Evolutionary conservation across 2,329 filamentous ascomycete genomes (phyloP).

Genomic region (Apiospora arundinis): DNA sequence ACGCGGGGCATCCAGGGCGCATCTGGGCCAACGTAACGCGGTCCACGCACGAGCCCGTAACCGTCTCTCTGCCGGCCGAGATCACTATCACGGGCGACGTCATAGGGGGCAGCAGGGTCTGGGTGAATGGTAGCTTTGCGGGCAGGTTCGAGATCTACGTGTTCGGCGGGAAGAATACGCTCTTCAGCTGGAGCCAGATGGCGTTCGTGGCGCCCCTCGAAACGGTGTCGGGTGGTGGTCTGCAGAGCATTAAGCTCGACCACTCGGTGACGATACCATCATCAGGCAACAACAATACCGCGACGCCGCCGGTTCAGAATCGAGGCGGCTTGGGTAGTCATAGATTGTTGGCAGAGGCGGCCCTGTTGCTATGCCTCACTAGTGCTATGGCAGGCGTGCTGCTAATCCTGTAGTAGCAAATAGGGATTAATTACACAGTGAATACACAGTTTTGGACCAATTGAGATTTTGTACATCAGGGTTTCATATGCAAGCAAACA

Average conservation of each 20-base stretch:
- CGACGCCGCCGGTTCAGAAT: neutral
- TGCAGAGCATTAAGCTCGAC: slow-evolving; percentile 20
- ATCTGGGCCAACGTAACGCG: slow-evolving; percentile 57
- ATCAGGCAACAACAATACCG: neutral
- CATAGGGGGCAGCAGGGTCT: slow-evolving; percentile 54
- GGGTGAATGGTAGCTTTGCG: slow-evolving; percentile 51
- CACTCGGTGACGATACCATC: neutral
- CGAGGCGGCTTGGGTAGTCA: neutral
- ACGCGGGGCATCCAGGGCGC: slow-evolving; percentile 53
- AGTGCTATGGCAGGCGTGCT: neutral
- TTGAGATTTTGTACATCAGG: neutral
- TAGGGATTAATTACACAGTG: neutral
- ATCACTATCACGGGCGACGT: slow-evolving; percentile 52
- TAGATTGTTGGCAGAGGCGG: neutral
- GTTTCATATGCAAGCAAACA: no score
- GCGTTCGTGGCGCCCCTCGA: slow-evolving; percentile 59
- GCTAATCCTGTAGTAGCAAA: neutral
- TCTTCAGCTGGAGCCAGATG: slow-evolving; percentile 63
- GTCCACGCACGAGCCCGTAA: slow-evolving; percentile 51
- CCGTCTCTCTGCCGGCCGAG: slow-evolving; percentile 39
- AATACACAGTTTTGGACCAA: neutral
- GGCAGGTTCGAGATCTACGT: slow-evolving; percentile 62
- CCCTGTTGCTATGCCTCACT: neutral
- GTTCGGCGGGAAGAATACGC: slow-evolving; percentile 56
- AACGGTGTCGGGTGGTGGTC: slow-evolving; percentile 26